Evolutionary conservation across 129 eudicot genomes (phyloP).

Genomic region (Logfia minima): DNA sequence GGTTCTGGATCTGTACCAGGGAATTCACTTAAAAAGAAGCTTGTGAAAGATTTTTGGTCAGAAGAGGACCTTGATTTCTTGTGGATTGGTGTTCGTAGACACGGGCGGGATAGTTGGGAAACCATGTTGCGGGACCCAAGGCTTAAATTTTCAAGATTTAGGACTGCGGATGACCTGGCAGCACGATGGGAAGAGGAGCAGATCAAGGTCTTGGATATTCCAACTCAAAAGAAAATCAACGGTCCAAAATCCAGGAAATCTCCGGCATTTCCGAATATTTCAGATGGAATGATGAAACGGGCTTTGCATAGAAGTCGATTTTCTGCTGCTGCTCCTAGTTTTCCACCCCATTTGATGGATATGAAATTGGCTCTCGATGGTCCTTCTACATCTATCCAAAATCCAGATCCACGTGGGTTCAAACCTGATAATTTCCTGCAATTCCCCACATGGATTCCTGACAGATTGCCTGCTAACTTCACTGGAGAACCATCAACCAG

Average conservation of each 20-base stretch:
- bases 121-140: conserved; percentile 73
- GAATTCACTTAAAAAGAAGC: conserved; percentile 46
- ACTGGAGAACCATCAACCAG: conserved; percentile 43
- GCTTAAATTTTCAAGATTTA: conserved; percentile 65
- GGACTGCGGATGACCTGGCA: conserved; percentile 65
- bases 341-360: conserved; percentile 71
- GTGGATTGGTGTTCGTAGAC: conserved; percentile 96
- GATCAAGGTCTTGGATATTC: conserved; percentile 54
- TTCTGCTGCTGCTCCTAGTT: conserved; percentile 39
- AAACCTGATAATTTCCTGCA: conserved; percentile 34
- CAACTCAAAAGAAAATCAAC: conserved; percentile 33
- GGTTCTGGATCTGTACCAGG: conserved; percentile 48
- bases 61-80: conserved; percentile 94
- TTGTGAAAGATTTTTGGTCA: conserved; percentile 68
- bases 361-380: conserved; percentile 74
- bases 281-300: conserved; percentile 80
- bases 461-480: conserved; percentile 38
- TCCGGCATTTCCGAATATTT: conserved; percentile 47
- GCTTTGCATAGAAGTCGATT: conserved; percentile 59
- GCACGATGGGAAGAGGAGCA: conserved; percentile 91
- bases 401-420: conserved; percentile 37
- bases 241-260: conserved; percentile 46
- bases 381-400: conserved; percentile 46
- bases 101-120: conserved; percentile 88
- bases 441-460: conserved; percentile 45